Base-by-base conservation (phyloP, 225 moss, liverwort and hornwort genomes). In the Antitrichia curtipendula region DNA sequence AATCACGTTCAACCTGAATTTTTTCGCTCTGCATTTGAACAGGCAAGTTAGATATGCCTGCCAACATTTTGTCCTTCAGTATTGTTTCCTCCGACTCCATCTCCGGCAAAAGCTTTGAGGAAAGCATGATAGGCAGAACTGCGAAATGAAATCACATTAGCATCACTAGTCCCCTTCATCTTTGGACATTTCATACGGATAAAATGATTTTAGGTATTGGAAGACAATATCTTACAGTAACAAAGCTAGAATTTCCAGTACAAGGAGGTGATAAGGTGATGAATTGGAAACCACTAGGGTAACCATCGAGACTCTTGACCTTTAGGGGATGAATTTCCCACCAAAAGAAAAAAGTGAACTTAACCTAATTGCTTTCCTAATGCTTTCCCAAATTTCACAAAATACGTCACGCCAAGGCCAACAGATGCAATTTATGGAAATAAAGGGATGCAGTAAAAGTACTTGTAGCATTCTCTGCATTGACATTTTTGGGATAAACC, bases 51-150 rank as follows among this genome's bases (percentile, higher is more conserved):
- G 95, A 89, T 47, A 95, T 76, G 86, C 95, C 95, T 52, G 90
- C 91, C 84, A 95, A 81, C 69, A 97, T 93, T 89, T 95, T 95
- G 85, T 99, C 98, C 87, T 97, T 99, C 22, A 93, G 90, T 50
- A 90, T 34, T 43, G 93, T 95, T 88, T 97, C 96, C 73, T 95
- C 97, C 49, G 96, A 89, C 88, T 99, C 98, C 96, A 99, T 97
- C 91, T 99, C 98, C 62, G 97, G 98, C 64, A 99, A 90, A 82
- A 99, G 93, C 92, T 97, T 99, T 64, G 98, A 96, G 36, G 98
- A 99, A 81, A 99, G 92, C 98, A 99, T 99, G 36, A 99, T 97
- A 40, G 98, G 98, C 74, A 99, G 86, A 86, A 95, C 96, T 99
- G 96, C 84, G 89, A 45, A 88, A 86, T 80, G 65, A 91, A 56